Evolutionary conservation across 345 rosid genomes (phyloP), one percentile per base, ranked within the genome.

Genomic region (Eucalyptus camaldulensis): DNA sequence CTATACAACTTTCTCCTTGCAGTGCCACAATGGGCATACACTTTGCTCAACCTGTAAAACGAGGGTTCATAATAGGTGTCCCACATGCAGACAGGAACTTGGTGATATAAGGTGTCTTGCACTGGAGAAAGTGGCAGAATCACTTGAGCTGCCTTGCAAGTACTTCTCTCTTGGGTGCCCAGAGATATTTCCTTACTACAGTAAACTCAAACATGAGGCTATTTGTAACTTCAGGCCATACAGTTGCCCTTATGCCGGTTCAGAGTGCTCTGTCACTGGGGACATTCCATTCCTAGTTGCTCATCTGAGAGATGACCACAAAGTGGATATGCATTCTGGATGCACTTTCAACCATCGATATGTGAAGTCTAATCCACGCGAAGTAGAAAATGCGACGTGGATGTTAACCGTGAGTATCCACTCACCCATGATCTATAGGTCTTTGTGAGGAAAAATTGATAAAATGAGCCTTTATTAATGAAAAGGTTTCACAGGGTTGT

Each of bases 11-110:
- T 69, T 51, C 87, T 86, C 62, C 44, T 86, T 88, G 93, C 99
- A 97, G 99, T 97, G 99, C 92, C 99, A 95, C 92, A 97, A 97
- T 89, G 99, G 99, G 47, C 99, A 96, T 90, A 97, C 99, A 24
- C 96, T 97, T 21, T 97, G 99, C 91, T 97, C 99, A 86, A 95
- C 96, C 80, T 96, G 99, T 93, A 97, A 97, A 94, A 93, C 91
- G 80, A 93, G 96, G 92, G 99, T 96, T 51, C 98, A 96, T 86
- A 97, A 96, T 88, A 94, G 99, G 33, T 97, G 99, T 76, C 99
- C 99, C 37, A 97, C 99, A 76, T 97, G 99, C 91, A 93, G 99
- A 92, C 99, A 96, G 92, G 99, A 97, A 95, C 99, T 97, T 45
- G 99, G 99, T n/a, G 99, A 97, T 90, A 95, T 96, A 69, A 96